These are phyloP conservation scores for Kluyveromyces marxianus DNA, from an alignment of 1,139 yeast genomes.

Conservation along the genomic window DNA sequence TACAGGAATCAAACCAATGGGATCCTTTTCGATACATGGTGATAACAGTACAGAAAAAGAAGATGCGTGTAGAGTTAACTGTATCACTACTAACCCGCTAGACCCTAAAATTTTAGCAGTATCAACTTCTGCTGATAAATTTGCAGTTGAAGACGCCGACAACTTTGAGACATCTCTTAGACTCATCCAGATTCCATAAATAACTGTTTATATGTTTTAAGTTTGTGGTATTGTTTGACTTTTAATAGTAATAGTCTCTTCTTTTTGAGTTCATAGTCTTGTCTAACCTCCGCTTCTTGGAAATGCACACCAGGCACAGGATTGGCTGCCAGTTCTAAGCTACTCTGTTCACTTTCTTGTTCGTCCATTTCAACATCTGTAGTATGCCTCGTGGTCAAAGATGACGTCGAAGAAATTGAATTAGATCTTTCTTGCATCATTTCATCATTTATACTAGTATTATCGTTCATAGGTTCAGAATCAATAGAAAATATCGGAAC, in stretches of 20 bases:
- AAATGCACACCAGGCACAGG: slow-evolving; percentile 4
- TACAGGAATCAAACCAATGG: slow-evolving; percentile 6
- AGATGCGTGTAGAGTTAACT: slow-evolving; percentile 13
- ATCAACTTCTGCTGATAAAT: slow-evolving; percentile 17
- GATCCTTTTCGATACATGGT: not conserved
- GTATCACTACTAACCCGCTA: slow-evolving; percentile 16
- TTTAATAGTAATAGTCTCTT: slow-evolving; percentile 15
- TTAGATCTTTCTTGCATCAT: not conserved
- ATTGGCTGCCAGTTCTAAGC: not conserved
- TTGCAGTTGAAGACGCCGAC: slow-evolving; percentile 3
- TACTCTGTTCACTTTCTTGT: slow-evolving; percentile 7
- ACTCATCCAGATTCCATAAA: slow-evolving; percentile 15
- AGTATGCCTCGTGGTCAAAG: slow-evolving; percentile 13
- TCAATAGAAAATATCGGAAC: slow-evolving; percentile 2
- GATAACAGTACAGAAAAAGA: not conserved
- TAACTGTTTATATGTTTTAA: slow-evolving; percentile 23
- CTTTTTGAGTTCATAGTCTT: slow-evolving; percentile 15
- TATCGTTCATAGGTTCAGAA: not conserved
- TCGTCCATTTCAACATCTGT: slow-evolving; percentile 24
- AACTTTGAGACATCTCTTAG: slow-evolving; percentile 5
- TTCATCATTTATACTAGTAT: not conserved
- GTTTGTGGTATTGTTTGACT: slow-evolving; percentile 18
- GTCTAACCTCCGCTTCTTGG: slow-evolving; percentile 13
- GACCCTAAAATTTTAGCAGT: slow-evolving; percentile 12
- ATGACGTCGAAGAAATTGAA: slow-evolving; percentile 2